Evolutionary conservation across 1,284 basidiomycete species (phyloP).

Genomic region (Fomitopsis pinicola): DNA sequence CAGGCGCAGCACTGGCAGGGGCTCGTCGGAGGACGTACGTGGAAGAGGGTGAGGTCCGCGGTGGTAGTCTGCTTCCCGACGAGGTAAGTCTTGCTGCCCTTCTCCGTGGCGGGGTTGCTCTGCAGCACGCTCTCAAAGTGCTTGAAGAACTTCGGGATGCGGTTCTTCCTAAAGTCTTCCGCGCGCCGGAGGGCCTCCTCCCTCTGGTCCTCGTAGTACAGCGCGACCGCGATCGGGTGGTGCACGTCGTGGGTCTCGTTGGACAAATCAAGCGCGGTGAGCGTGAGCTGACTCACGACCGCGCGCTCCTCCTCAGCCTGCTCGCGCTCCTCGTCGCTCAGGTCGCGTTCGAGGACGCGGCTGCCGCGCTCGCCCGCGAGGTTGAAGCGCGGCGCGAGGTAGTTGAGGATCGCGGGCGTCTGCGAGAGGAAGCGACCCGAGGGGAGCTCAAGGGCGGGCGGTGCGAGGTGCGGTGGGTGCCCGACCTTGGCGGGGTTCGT

Average conservation of each 20-base stretch:
- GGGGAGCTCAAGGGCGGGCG: constrained; percentile 33
- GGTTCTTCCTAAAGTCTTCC: constrained; percentile 33
- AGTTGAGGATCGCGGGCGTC: constrained; percentile 38
- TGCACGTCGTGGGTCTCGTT: constrained; percentile 37
- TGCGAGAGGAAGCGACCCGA: constrained; percentile 32
- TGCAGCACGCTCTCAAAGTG: constrained; percentile 36
- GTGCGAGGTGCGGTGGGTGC: constrained; percentile 31
- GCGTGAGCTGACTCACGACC: constrained; percentile 36
- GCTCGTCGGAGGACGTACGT: constrained; percentile 19
- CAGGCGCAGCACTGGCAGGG: neutral
- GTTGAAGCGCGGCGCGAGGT: constrained; percentile 36
- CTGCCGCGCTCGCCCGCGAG: constrained; percentile 27
- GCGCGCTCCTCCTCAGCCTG: constrained; percentile 23
- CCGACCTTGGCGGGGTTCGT: constrained; percentile 16
- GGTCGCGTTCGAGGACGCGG: constrained; percentile 15
- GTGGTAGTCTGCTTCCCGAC: constrained; percentile 36
- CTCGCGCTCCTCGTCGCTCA: constrained; percentile 18
- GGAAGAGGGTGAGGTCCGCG: constrained; percentile 46
- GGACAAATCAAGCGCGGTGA: constrained; percentile 39
- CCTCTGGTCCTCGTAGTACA: constrained; percentile 50
- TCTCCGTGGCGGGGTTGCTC: constrained; percentile 26
- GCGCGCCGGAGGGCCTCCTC: constrained; percentile 27
- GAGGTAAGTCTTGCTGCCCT: constrained; percentile 26
- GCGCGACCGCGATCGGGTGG: constrained; percentile 31
- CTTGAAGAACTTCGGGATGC: constrained; percentile 45